Conservation (phyloP, 345 rosid species). For the Nephelium lappaceum region DNA sequence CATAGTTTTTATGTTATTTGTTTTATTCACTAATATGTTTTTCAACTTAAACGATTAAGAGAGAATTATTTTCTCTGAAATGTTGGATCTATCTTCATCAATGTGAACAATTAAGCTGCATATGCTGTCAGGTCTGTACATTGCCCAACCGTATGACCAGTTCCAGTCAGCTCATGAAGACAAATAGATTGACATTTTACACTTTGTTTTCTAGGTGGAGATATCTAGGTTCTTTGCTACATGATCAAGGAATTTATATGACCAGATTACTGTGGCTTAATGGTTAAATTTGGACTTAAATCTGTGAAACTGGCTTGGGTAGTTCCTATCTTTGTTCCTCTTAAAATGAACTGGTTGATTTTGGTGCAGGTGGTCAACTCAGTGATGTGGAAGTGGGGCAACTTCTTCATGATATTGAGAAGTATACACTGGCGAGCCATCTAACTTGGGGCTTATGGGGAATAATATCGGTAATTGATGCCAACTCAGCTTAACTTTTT, state of each 20-base stretch:
- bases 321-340: background rate
- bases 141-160: background rate
- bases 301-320: background rate
- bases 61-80: background rate
- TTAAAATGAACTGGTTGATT: slow-evolving; percentile 30
- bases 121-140: background rate
- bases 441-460: slow-evolving; percentile 78
- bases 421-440: slow-evolving; percentile 63
- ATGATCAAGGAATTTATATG: slow-evolving; percentile 9
- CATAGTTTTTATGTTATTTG: background rate
- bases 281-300: slow-evolving; percentile 4
- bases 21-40: background rate
- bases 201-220: background rate
- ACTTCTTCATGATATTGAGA: slow-evolving; percentile 50
- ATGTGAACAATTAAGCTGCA: slow-evolving; percentile 7
- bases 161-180: background rate
- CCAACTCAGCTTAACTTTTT: slow-evolving; percentile 5
- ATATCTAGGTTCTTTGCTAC: background rate
- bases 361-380: slow-evolving; percentile 39
- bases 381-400: slow-evolving; percentile 39
- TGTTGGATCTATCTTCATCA: background rate
- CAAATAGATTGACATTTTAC: background rate
- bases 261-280: slow-evolving; percentile 3
- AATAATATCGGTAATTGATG: slow-evolving; percentile 51
- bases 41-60: background rate